Evolutionary conservation across 2,329 filamentous ascomycete genomes (phyloP).

Genomic region (Teratosphaeria epicoccoides): DNA sequence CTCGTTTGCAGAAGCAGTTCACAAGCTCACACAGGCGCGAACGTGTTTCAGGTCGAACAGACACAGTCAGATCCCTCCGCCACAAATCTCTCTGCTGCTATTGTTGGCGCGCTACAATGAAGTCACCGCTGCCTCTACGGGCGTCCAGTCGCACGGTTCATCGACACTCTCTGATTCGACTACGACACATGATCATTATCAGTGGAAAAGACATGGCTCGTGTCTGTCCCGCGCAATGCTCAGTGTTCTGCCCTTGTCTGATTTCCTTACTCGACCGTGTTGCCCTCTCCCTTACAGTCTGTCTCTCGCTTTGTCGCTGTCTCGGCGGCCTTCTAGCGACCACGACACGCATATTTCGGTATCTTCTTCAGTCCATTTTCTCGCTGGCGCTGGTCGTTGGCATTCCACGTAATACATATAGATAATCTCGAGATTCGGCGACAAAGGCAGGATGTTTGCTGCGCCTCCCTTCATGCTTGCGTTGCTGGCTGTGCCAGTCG

Average conservation of each 20-base stretch:
- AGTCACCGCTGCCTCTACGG: neutral
- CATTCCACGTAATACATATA: neutral
- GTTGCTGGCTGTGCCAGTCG: constrained; percentile 6
- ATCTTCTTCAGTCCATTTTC: neutral
- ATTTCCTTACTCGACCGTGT: neutral
- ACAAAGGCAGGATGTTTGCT: neutral
- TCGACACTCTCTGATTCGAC: neutral
- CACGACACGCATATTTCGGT: constrained; percentile 1
- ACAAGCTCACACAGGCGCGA: constrained; percentile 10
- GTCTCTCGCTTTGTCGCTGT: neutral
- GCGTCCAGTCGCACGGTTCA: neutral
- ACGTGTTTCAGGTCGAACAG: constrained; percentile 11
- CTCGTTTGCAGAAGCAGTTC: constrained; percentile 4
- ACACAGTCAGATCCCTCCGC: constrained; percentile 4
- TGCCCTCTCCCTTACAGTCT: neutral
- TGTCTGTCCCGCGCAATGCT: constrained; percentile 2
- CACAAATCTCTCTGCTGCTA: constrained; percentile 11
- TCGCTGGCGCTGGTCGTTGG: constrained; percentile 6
- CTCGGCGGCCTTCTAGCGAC: constrained; percentile 2
- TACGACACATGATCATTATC: neutral
- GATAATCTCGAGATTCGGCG: neutral
- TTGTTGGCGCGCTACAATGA: constrained; percentile 12
- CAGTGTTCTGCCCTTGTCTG: neutral
- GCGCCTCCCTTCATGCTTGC: neutral
- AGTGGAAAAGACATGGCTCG: neutral